Conservation (phyloP, 345 rosid genomes). For the Eucalyptus rudis region DNA sequence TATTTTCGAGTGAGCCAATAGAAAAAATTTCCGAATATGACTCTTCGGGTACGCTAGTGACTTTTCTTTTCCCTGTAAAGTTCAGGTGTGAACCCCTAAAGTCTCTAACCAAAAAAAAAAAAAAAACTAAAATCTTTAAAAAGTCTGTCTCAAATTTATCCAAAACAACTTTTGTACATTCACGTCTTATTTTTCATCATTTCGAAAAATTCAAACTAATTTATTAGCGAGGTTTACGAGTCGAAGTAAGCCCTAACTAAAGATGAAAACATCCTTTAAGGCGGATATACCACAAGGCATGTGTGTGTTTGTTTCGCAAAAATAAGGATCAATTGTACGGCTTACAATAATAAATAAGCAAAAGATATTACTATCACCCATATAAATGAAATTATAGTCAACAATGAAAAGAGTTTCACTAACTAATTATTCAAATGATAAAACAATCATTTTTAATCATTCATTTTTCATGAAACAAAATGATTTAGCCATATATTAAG, state of each 20-base stretch:
- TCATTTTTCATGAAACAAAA: background rate
- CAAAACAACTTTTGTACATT: background rate
- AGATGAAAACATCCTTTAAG: background rate
- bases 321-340: fast-evolving
- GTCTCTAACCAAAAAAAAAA: background rate
- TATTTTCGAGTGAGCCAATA: background rate
- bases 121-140: background rate
- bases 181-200: background rate
- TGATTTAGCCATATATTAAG: no score
- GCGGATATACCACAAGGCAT: fast-evolving
- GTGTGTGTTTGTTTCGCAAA: fast-evolving
- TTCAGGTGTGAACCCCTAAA: background rate
- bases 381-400: background rate
- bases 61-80: background rate
- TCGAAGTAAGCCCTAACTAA: background rate
- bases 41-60: background rate
- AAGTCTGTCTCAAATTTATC: background rate
- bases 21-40: background rate
- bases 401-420: fast-evolving
- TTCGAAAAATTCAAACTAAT: background rate
- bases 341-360: background rate
- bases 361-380: background rate
- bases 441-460: fast-evolving
- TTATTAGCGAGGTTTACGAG: background rate
- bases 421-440: background rate